phyloP scores from a whole-genome alignment of 2,329 filamentous ascomycete species.

The Sporothrix pseudoabietina region DNA sequence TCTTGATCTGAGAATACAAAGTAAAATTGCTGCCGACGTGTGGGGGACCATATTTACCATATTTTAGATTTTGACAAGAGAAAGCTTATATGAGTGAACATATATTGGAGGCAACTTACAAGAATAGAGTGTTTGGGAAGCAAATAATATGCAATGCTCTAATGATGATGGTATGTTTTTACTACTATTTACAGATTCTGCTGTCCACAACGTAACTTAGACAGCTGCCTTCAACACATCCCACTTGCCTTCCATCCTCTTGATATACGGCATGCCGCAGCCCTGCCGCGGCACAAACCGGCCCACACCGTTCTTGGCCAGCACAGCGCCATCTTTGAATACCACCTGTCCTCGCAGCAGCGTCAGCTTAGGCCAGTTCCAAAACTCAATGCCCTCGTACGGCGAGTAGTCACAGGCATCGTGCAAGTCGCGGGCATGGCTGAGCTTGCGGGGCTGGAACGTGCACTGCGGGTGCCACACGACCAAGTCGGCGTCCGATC shows the following conservation, averaged over 20 bases:
- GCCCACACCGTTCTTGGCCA: slow-evolving; percentile 53
- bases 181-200: background rate
- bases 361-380: slow-evolving; percentile 63
- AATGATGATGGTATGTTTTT: background rate
- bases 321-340: slow-evolving; percentile 54
- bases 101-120: background rate
- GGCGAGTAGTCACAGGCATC: slow-evolving; percentile 65
- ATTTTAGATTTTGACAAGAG: too few relatives aligned
- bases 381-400: slow-evolving; percentile 57
- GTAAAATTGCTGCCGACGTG: background rate
- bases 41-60: background rate
- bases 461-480: slow-evolving; percentile 56
- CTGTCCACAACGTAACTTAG: background rate
- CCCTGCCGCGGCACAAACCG: slow-evolving; percentile 49
- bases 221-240: slow-evolving; percentile 26
- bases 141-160: background rate
- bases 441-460: slow-evolving; percentile 39
- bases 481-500: slow-evolving; percentile 58
- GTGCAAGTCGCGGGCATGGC: slow-evolving; percentile 56
- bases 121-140: too few relatives aligned
- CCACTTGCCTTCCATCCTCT: slow-evolving; percentile 24
- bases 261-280: slow-evolving; percentile 28
- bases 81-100: too few relatives aligned
- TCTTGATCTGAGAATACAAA: background rate
- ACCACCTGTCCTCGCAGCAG: slow-evolving; percentile 59